Base-by-base conservation (phyloP, 768 basidiomycete genomes). In the Lactarius deliciosus region DNA sequence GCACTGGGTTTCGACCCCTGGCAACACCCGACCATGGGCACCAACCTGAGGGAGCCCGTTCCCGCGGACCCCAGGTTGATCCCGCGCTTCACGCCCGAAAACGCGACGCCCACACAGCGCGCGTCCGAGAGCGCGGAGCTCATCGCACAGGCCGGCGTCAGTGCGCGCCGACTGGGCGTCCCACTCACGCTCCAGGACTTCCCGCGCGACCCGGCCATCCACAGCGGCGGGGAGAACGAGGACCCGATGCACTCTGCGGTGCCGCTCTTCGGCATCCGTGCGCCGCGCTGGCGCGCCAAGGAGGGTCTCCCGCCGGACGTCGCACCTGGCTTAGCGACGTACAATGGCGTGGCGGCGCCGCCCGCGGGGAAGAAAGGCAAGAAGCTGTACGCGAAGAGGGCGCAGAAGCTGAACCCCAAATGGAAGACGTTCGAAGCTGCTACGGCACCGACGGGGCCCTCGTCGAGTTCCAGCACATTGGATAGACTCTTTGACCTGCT, bases 31-130 rank as follows among this genome's bases (percentile, higher is more conserved):
- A 60, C n/a, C 16, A 68, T 60, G 5, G 66, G 66, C 1, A 68
- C 66, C 34, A 59, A 68, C 62, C 43, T 68, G 41, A 62, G 66
- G 38, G 66, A 68, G 43, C 62, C 66, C 53, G 62, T 68, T 36
- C 66, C 66, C 15, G 66, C 62, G 1, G 63, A 68, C 58, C 66
- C 66, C 7, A 25, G 34, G 15, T 9, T 30, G 34, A 50, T 60
- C 41, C 66, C 66, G 18, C 62, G 45, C 6, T 68, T 64, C 10
- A 6, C 18, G 13, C 62, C 66, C 41, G 34, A 45, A 9, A n/a
- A 11, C 20, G 32, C 41, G 3, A 60, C 66, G 8, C 58, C 41
- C 25, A 20, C 53, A 0, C 32, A 63, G 28, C 66, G 66, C 11
- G 58, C 63, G 5, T 16, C 53, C 25, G 32, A 55, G 66, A 68